A percentile compares a stretch with the other conserved stretches of the same genome.
phyloP scores from a whole-genome alignment of 2,329 filamentous ascomycete species.

The Neopestalotiopsis sp. region DNA sequence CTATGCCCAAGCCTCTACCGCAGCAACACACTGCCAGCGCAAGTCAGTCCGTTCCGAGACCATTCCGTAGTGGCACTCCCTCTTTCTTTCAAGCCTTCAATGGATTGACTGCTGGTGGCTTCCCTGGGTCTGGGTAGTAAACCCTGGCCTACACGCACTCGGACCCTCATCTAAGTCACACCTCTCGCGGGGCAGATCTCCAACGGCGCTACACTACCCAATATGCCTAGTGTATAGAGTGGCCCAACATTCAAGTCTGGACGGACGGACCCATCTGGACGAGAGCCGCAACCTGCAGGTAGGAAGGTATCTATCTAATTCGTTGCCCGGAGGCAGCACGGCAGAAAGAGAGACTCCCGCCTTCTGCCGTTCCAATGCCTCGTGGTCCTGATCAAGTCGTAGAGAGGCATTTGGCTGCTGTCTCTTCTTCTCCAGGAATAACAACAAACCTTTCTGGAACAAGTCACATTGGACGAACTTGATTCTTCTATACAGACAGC shows the following conservation, averaged over 20 bases:
- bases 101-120: neutral
- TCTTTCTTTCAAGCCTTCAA: neutral
- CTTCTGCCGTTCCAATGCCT: neutral
- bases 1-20: neutral
- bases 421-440: neutral
- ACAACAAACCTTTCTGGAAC: slow-evolving; percentile 6
- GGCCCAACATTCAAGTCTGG: neutral
- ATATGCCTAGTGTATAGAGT: neutral
- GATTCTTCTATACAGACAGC: neutral
- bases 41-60: neutral
- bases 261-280: neutral
- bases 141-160: neutral
- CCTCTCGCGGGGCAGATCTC: slow-evolving; percentile 2
- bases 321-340: neutral
- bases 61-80: neutral
- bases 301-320: neutral
- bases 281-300: neutral
- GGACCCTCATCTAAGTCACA: slow-evolving; percentile 10
- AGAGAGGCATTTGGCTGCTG: neutral
- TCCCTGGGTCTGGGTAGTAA: neutral
- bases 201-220: neutral
- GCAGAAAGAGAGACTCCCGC: neutral
- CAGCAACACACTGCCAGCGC: neutral
- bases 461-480: neutral
- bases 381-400: no score